These are phyloP conservation scores for Aureococcus anophagefferens DNA, from an alignment of 108 stramenopile genomes.

Conservation along the genomic window DNA sequence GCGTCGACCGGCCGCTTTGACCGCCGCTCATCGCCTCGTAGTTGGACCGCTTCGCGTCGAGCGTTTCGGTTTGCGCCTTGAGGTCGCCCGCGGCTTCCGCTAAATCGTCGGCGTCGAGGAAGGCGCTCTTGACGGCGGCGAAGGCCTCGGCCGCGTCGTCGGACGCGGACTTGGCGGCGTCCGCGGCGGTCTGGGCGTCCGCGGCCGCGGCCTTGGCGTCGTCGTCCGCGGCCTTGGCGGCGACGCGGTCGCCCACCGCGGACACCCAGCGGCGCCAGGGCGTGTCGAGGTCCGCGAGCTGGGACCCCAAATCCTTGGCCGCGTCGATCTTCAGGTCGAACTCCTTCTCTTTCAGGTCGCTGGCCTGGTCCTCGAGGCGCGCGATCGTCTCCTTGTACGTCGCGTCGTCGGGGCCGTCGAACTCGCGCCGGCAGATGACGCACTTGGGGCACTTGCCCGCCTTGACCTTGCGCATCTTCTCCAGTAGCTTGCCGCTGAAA, in stretches of 20 bases:
- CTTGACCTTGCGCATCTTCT: not conserved
- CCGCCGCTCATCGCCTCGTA: no score
- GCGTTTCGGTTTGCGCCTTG: no score
- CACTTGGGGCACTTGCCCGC: not conserved
- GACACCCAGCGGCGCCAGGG: not conserved
- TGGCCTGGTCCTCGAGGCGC: constrained; percentile 30
- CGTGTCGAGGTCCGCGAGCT: not conserved
- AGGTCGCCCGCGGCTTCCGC: no score
- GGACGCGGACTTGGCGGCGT: no score
- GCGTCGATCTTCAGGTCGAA: no score
- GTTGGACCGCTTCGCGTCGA: no score
- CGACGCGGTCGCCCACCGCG: not conserved
- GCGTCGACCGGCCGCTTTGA: not conserved
- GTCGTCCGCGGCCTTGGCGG: not conserved
- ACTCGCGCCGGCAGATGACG: not conserved
- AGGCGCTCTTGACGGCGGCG: no score
- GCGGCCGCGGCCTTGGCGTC: not conserved
- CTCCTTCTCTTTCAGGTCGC: constrained; percentile 56
- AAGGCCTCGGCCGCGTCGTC: no score
- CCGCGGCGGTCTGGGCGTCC: no score
- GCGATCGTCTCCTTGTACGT: constrained; percentile 43
- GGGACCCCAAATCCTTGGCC: no score
- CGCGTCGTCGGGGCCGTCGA: constrained; percentile 35
- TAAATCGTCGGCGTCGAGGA: no score
- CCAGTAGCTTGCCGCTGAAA: not conserved